Evolutionary conservation across 768 basidiomycete species (phyloP), one percentile per base, ranked within the genome.

Genomic region (Obba rivulosa): DNA sequence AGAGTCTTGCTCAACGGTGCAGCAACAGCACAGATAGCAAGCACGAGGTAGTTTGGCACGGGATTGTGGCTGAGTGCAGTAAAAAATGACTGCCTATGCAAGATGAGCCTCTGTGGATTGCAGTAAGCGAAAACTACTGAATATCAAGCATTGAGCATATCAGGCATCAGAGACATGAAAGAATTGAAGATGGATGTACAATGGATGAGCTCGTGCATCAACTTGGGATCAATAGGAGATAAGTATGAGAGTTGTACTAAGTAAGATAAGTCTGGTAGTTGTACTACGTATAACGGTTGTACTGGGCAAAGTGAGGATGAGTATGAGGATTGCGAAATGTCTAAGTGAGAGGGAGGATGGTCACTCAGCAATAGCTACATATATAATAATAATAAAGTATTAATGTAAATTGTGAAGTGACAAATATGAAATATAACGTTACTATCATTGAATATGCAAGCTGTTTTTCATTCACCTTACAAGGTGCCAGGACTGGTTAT

Each of bases 101-200:
- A 77, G 52, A 90, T 73, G 56, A 82, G 75, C 34, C 84, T 79
- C 52, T 82, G 79, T 18, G 88, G 88, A 59, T 90, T 85, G 55
- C 83, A 84, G 62, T 86, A 85, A 20, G 88, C 76, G 63, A 91
- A 90, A 65, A 90, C 89, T 8, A 90, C 87, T 90, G 28, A 5
- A 17, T 18, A 34, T 13, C 25, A 38, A 46, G 51, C 18, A 50
- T 41, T 46, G 44, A 52, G 43, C n/a, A n/a, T 13, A 13, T 31
- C 13, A 31, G 28, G 13, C 28, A 13, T 31, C 7, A 13, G 28
- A 31, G 7, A 13, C 43, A 16, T 18, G 34, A 18, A 16, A 13
- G 10, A 3, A 28, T n/a, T n/a, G n/a, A 8, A 38, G 21, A 45
- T 13, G 8, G 38, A 31, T 83, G 61, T 63, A 85, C 86, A 69